phyloP scores from a whole-genome alignment of 2,329 filamentous ascomycete species.

The Cladosporium sp. region DNA sequence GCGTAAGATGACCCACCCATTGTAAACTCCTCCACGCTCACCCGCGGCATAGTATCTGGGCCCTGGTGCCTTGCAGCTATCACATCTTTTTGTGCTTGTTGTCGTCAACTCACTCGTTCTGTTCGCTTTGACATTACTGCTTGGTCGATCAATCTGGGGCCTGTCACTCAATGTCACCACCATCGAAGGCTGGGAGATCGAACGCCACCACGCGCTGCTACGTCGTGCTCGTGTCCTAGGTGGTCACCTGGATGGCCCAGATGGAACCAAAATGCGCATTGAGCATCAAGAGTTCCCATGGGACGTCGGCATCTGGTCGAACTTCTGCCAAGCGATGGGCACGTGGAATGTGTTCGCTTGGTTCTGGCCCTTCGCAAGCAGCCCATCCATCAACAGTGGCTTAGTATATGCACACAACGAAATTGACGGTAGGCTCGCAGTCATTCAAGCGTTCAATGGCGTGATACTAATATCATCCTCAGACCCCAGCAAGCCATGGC shows the following conservation, averaged over 20 bases:
- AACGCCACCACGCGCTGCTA: constrained; percentile 41
- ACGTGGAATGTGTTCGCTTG: constrained; percentile 59
- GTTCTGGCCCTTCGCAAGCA: constrained; percentile 60
- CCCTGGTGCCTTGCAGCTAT: constrained; percentile 54
- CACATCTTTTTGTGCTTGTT: constrained; percentile 54
- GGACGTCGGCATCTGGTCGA: constrained; percentile 68
- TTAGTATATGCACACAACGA: constrained; percentile 65
- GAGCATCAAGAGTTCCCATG: constrained; percentile 72
- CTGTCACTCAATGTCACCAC: constrained; percentile 67
- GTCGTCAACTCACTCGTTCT: constrained; percentile 54
- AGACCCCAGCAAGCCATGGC: constrained; percentile 39
- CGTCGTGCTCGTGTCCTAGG: constrained; percentile 45
- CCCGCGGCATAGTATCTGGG: constrained; percentile 55
- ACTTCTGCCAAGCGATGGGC: constrained; percentile 72
- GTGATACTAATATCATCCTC: background rate
- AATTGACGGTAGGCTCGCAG: constrained; percentile 55
- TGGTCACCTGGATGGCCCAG: constrained; percentile 51
- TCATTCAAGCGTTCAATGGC: background rate
- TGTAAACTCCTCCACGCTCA: background rate
- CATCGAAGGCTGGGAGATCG: constrained; percentile 69
- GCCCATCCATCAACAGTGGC: constrained; percentile 47
- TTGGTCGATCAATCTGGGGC: constrained; percentile 55
- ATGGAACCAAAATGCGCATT: constrained; percentile 50
- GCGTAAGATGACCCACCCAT: constrained; percentile 38
- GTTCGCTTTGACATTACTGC: constrained; percentile 58